Conservation (phyloP, 352 stramenopile species). For the Pythium chondricola region DNA sequence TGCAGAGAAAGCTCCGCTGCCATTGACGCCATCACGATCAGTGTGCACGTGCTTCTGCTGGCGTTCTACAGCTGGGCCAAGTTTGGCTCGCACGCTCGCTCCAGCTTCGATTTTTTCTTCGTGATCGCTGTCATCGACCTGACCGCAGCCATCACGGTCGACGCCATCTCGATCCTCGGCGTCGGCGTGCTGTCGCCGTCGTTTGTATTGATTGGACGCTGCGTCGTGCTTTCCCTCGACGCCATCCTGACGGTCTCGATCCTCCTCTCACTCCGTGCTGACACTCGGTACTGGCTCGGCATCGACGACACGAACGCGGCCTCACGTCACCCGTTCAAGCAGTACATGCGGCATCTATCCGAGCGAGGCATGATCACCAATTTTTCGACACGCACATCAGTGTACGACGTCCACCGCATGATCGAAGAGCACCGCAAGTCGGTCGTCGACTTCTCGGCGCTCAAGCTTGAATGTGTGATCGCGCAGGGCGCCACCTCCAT, state of each 20-base stretch:
- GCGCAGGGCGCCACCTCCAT: slow-evolving; percentile 76
- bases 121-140: slow-evolving; percentile 42
- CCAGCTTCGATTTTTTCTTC: slow-evolving; percentile 85
- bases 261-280: slow-evolving; percentile 65
- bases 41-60: slow-evolving; percentile 46
- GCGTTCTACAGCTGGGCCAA: slow-evolving; percentile 78
- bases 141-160: slow-evolving; percentile 36
- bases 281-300: slow-evolving; percentile 81
- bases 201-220: slow-evolving; percentile 33
- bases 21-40: slow-evolving; percentile 47
- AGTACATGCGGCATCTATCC: slow-evolving; percentile 66
- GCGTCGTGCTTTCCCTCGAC: slow-evolving; percentile 47
- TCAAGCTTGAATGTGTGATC: slow-evolving; percentile 73
- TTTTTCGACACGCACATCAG: slow-evolving; percentile 81
- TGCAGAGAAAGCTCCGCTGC: slow-evolving; percentile 40
- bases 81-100: slow-evolving; percentile 63
- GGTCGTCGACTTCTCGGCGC: slow-evolving; percentile 71
- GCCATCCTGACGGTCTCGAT: slow-evolving; percentile 62
- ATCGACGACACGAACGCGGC: slow-evolving; percentile 56
- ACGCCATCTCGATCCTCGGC: slow-evolving; percentile 37
- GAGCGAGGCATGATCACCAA: slow-evolving; percentile 84
- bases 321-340: slow-evolving; percentile 52
- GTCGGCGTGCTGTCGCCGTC: slow-evolving; percentile 13
- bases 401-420: slow-evolving; percentile 87
- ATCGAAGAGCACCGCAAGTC: slow-evolving; percentile 81